Evolutionary conservation across 2,329 filamentous ascomycete genomes (phyloP), one percentile per base, ranked within the genome.

Genomic region (Thielaviopsis cerberus): DNA sequence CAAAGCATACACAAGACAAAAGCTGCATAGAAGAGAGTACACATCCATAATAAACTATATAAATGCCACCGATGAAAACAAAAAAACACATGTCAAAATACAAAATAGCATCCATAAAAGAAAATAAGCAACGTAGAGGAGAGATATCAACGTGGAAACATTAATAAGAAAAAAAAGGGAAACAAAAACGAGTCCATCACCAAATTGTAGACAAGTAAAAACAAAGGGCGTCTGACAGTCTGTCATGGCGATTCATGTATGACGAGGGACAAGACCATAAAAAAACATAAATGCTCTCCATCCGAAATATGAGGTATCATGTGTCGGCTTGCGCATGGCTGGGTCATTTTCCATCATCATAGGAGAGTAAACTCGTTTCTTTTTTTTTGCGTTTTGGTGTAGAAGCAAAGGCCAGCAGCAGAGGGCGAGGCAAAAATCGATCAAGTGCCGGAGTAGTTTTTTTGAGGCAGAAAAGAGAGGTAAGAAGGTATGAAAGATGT

Each of bases 401-500:
- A 13, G 4, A 13, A 3, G 30, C 30, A 11, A 11, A 37, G 48
- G 23, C 10, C 20, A 51, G 23, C 10, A 8, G 20, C 4, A 30
- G 26, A 11, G 51, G 41, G 30, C 45, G 25, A 54, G 41, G 30
- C 20, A 20, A 30, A 26, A 55, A 24, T n/a, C 17, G 30, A 37
- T 13, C 10, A 13, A 37, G 30, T 15, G 10, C 30, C 30, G 17
- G 17, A 13, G 30, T 13, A 13, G 4, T 37, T 37, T 13, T 37
- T 37, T 41, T 13, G 54, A 52, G 27, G 25, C 53, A 54, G 54
- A n/a, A n/a, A 51, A 48, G 54, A 26, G 53, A 30, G 34, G 34
- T 26, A 58, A 59, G 27, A 50, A 51, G 37, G 53, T 52, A 53
- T n/a, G 41, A 54, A 53, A 27, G 23, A 22, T 51, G 53, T 53